These are phyloP conservation scores for Paecilomyces variotii DNA, from an alignment of 2,329 filamentous ascomycete genomes.

Conservation along the genomic window DNA sequence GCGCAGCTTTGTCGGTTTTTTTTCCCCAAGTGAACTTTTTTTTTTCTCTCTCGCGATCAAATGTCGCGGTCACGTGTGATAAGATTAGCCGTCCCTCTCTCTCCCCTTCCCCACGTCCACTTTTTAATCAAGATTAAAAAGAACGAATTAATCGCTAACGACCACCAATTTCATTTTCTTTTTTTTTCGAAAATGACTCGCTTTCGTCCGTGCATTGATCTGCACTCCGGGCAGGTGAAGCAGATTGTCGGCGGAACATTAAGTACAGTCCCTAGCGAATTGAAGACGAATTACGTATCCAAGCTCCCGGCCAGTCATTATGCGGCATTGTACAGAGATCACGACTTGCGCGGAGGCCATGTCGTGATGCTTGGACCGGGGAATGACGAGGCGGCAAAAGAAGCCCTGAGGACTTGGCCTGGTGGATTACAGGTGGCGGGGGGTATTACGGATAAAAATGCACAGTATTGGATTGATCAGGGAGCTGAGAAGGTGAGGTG, in stretches of 20 bases:
- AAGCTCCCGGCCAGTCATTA: conserved; percentile 74
- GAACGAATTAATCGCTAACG: neutral
- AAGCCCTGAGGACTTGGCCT: conserved; percentile 73
- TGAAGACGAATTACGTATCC: conserved; percentile 92
- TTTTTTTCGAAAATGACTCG: conserved; percentile 61
- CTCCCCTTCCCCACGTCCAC: neutral
- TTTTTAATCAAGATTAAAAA: neutral
- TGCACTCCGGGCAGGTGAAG: conserved; percentile 95
- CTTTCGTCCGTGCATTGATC: conserved; percentile 93
- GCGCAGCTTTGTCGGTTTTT: neutral
- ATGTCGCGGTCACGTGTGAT: conserved; percentile 29
- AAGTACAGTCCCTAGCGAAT: conserved; percentile 53
- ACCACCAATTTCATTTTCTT: conserved; percentile 3
- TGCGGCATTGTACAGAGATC: conserved; percentile 69
- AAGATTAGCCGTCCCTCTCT: conserved; percentile 17
- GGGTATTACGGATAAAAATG: conserved; percentile 84
- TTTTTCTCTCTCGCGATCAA: neutral
- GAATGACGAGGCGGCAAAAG: conserved; percentile 70
- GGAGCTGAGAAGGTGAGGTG: conserved; percentile 77
- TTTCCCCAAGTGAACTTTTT: neutral
- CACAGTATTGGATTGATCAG: conserved; percentile 72
- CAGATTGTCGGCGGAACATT: conserved; percentile 96
- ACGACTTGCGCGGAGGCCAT: conserved; percentile 70
- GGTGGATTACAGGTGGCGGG: conserved; percentile 80
- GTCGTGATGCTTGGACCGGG: conserved; percentile 94